Evolutionary conservation across 345 rosid species (phyloP).

Genomic region (Eucalyptus regnans): DNA sequence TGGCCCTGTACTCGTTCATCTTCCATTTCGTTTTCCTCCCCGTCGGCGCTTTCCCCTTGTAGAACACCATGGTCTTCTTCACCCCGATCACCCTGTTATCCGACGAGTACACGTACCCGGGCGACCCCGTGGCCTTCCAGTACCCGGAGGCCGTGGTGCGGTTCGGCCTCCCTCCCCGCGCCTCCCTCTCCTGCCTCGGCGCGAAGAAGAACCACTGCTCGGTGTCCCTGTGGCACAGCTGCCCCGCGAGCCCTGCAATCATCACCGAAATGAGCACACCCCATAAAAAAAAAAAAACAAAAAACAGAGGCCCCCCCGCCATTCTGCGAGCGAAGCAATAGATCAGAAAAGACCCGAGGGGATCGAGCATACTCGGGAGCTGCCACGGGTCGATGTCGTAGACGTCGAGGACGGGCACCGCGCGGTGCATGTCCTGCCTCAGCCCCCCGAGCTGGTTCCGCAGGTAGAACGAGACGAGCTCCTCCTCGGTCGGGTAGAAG

Average conservation of each 20-base stretch:
- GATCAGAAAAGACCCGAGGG: neutral
- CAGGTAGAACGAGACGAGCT: slow-evolving; percentile 71
- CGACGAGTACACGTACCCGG: slow-evolving; percentile 63
- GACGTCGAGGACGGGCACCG: slow-evolving; percentile 51
- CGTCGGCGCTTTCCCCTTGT: slow-evolving; percentile 69
- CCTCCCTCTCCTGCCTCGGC: slow-evolving; percentile 80
- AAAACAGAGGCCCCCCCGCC: neutral
- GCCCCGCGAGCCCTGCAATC: slow-evolving; percentile 57
- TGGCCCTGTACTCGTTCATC: slow-evolving; percentile 89
- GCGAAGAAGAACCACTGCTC: slow-evolving; percentile 98
- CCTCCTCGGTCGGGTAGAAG: slow-evolving; percentile 93
- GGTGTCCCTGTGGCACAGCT: slow-evolving; percentile 38
- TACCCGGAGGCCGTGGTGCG: slow-evolving; percentile 78
- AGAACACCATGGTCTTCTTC: slow-evolving; percentile 94
- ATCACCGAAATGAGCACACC: neutral
- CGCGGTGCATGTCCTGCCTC: slow-evolving; percentile 33
- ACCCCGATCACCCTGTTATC: slow-evolving; percentile 60
- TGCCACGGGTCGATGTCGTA: slow-evolving; percentile 57
- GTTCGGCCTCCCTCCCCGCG: slow-evolving; percentile 71
- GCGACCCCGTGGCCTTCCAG: slow-evolving; percentile 98
- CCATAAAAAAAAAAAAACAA: neutral
- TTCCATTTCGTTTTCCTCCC: slow-evolving; percentile 92
- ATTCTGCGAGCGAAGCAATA: neutral
- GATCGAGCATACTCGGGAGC: slow-evolving; percentile 50
- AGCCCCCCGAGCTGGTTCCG: slow-evolving; percentile 52